Percentiles rank a stretch among this genome's conserved stretches.
phyloP scores from a whole-genome alignment of 2,329 filamentous ascomycete genomes.

The Trichoderma sp. region DNA sequence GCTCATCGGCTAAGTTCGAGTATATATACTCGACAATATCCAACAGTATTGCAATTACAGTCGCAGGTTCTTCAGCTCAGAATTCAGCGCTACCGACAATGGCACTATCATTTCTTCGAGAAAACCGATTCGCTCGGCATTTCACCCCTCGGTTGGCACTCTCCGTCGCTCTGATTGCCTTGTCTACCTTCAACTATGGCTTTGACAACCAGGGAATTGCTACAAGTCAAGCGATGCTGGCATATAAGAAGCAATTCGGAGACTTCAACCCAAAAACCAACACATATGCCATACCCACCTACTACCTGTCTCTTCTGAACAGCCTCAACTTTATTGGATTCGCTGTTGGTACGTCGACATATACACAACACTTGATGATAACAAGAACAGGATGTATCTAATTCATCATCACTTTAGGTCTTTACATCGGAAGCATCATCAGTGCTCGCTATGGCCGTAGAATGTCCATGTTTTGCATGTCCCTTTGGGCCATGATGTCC shows the following conservation, averaged over 20 bases:
- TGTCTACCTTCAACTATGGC: constrained; percentile 14
- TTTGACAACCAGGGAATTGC: constrained; percentile 11
- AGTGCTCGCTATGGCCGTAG: constrained; percentile 8
- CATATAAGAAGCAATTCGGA: constrained; percentile 13
- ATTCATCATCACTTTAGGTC: background rate
- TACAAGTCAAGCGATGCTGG: constrained; percentile 8
- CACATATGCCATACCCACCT: constrained; percentile 6
- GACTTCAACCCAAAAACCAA: constrained; percentile 1
- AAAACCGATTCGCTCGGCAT: constrained; percentile 6
- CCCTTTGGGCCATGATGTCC: constrained; percentile 11
- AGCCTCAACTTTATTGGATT: constrained; percentile 10
- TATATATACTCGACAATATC: background rate
- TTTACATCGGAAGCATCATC: background rate
- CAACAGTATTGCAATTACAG: background rate
- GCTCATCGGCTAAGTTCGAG: background rate
- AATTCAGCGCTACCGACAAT: background rate
- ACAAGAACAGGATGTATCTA: background rate
- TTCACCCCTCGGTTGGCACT: constrained; percentile 5
- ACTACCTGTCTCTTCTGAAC: constrained; percentile 7
- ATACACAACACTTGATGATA: too few species aligned
- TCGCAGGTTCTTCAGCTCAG: background rate
- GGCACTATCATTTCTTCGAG: background rate
- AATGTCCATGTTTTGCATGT: constrained; percentile 15
- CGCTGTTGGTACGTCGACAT: background rate
- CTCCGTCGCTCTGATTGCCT: constrained; percentile 1